Evolutionary conservation across 768 basidiomycete species (phyloP).

Genomic region (Collybia sp.): DNA sequence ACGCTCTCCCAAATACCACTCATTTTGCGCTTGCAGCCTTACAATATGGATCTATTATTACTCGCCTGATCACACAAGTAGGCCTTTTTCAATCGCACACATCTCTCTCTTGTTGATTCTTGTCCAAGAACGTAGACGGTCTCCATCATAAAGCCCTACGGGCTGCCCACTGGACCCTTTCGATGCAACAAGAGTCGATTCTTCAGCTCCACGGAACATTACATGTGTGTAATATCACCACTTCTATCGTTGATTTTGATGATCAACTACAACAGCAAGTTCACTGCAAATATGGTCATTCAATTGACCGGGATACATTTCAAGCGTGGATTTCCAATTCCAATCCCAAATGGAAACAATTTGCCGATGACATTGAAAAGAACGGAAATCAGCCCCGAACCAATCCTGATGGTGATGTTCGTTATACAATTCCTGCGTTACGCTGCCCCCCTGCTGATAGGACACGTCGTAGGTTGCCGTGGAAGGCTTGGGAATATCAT

Average conservation of each 20-base stretch:
- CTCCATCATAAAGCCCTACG: constrained; percentile 76
- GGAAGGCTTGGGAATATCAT: constrained; percentile 63
- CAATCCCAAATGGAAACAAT: constrained; percentile 79
- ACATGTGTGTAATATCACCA: constrained; percentile 41
- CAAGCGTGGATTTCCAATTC: constrained; percentile 66
- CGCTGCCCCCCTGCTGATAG: background rate
- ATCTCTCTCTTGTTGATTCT: constrained; percentile 11
- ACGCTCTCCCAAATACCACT: constrained; percentile 80
- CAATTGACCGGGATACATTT: constrained; percentile 60
- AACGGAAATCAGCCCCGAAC: constrained; percentile 62
- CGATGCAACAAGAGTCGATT: constrained; percentile 37
- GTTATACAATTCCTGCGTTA: constrained; percentile 11
- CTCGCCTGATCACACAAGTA: constrained; percentile 76
- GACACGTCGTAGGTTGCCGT: constrained; percentile 61
- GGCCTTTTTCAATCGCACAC: background rate
- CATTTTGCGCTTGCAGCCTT: constrained; percentile 86
- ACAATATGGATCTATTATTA: constrained; percentile 59
- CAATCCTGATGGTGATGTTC: constrained; percentile 91
- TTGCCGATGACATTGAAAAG: constrained; percentile 57
- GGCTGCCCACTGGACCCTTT: constrained; percentile 29
- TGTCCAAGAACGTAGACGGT: constrained; percentile 79
- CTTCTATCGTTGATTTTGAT: background rate
- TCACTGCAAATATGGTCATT: constrained; percentile 71
- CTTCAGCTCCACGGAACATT: constrained; percentile 89
- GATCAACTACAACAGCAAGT: constrained; percentile 51